Evolutionary conservation across 2,329 filamentous ascomycete species (phyloP), one percentile per base, ranked within the genome.

Genomic region (Pezicula neosporulosa): DNA sequence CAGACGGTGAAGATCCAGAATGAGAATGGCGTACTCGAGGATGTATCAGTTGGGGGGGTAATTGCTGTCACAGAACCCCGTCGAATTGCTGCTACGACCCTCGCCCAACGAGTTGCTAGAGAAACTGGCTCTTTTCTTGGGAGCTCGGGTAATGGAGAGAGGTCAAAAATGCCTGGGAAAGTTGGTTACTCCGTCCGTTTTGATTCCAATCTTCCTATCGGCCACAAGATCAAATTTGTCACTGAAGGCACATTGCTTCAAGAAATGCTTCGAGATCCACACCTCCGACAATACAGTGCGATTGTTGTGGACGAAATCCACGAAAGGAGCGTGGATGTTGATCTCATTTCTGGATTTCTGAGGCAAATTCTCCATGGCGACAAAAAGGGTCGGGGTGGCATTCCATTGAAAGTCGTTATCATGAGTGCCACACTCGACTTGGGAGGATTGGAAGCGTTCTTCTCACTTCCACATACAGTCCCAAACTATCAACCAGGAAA

Each of bases 401-500:
- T 87, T 28, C 85, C 88, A 1, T 73, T 99, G 50, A 97, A 96
- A 68, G 84, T 97, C 3, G 82, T 96, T 33, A 82, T 97, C 65
- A 99, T 99, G 94, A 97, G 92, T 77, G 94, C 94, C 46, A 99
- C 94, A 6, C 90, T 91, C 36, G 90, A 97, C 67, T 85, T 96
- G 52, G 86, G 93, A 54, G 83, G 80, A 50, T 83, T 97, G 30
- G 77, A 82, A 41, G 73, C 75, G 0, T 97, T 96, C 67, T 97
- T 97, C 57, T 70, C 72, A 44, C 61, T 55, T 33, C 60, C 58
- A 19, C 52, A 36, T 15, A 47, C 53, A 15, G 19, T 47, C 33
- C 54, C 61, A 18, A 52, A 47, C n/a, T 70, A 73, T 6, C 54
- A 60, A 33, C 59, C 62, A 33, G 63, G 61, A 45, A 53, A 59